Percentiles rank a stretch among this genome's conserved stretches.
These are phyloP conservation scores for Tylopilus plumbeoviolaceoides DNA, from an alignment of 768 basidiomycete species.

Conservation along the genomic window DNA sequence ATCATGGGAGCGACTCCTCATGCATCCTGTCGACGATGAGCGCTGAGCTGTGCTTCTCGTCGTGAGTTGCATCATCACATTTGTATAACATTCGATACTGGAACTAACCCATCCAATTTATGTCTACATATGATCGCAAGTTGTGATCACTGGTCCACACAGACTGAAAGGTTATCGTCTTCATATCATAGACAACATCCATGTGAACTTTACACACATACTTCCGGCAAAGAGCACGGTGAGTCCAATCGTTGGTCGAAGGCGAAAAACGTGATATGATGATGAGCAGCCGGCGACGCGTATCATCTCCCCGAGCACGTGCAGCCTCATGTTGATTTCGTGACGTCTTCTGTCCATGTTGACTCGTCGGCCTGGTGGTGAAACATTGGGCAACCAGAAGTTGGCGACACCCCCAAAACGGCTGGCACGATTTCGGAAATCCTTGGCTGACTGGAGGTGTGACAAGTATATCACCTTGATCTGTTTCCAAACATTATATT, in stretches of 20 bases:
- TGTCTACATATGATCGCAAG: neutral
- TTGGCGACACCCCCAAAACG: conserved; percentile 12
- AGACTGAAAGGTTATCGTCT: neutral
- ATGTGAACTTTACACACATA: neutral
- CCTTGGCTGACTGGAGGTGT: conserved; percentile 15
- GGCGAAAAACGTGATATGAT: neutral
- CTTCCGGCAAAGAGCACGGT: conserved; percentile 21
- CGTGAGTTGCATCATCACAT: neutral
- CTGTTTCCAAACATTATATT: conserved; percentile 31
- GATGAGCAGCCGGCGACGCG: conserved; percentile 26
- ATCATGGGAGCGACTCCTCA: neutral
- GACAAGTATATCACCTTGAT: conserved; percentile 28
- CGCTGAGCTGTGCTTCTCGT: neutral
- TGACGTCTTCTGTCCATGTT: conserved; percentile 33
- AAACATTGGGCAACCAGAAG: conserved; percentile 16
- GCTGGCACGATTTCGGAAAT: conserved; percentile 11
- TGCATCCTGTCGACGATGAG: neutral
- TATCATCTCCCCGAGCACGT: conserved; percentile 33
- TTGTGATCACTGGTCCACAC: neutral
- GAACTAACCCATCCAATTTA: neutral
- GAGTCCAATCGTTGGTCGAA: neutral
- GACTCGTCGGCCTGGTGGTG: conserved; percentile 13
- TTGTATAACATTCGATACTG: neutral
- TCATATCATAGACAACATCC: neutral
- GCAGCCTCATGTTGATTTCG: conserved; percentile 32